These are phyloP conservation scores for Nothophaeocryptopus gaeumannii DNA, from an alignment of 2,329 filamentous ascomycete species.

Conservation along the genomic window DNA sequence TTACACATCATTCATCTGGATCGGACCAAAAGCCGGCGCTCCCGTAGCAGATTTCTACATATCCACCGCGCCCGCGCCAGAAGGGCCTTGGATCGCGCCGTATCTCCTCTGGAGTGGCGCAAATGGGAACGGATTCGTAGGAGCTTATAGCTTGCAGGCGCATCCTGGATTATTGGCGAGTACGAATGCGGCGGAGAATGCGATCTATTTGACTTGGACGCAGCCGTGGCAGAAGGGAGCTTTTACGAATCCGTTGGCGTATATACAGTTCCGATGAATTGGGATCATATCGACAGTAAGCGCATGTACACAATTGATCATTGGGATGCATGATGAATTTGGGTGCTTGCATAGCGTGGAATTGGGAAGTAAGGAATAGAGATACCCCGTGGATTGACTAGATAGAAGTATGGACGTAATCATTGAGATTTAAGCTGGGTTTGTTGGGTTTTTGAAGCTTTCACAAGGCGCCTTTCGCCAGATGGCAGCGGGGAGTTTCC, in stretches of 20 bases:
- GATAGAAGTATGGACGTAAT: too few species aligned
- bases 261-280: conserved; percentile 11
- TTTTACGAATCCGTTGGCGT: conserved; percentile 15
- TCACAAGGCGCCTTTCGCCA: too few species aligned
- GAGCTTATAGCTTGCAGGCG: conserved; percentile 21
- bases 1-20: conserved; percentile 33
- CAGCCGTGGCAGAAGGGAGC: conserved; percentile 2
- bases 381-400: too few species aligned
- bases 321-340: too few species aligned
- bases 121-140: conserved; percentile 19
- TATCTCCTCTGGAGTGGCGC: conserved; percentile 16
- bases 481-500: too few species aligned
- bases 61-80: conserved; percentile 29
- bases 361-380: too few species aligned
- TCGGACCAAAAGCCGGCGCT: conserved; percentile 4
- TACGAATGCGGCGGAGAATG: conserved; percentile 18
- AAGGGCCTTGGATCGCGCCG: conserved; percentile 32
- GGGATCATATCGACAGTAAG: too few species aligned
- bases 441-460: too few species aligned
- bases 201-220: conserved; percentile 19
- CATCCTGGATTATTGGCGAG: conserved; percentile 19
- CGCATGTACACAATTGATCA: too few species aligned
- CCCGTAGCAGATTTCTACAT: conserved; percentile 26
- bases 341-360: too few species aligned
- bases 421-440: too few species aligned